These are phyloP conservation scores for Cryptosporidium sp. DNA, from an alignment of 169 alveolate genomes.

Conservation along the genomic window DNA sequence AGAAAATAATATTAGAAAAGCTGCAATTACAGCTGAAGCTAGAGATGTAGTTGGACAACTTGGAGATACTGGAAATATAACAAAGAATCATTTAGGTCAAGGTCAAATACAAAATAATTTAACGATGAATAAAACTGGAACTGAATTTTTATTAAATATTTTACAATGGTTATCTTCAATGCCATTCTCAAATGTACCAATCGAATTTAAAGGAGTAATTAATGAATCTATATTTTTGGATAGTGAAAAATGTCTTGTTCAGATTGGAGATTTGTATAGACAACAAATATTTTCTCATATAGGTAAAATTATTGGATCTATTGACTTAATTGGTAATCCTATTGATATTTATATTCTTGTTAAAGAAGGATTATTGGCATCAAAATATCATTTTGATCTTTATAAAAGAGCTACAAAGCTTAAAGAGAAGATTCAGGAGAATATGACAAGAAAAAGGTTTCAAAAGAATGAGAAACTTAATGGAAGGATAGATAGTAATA, in stretches of 20 bases:
- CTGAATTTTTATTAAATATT: conserved; percentile 32
- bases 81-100: not conserved
- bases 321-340: conserved; percentile 59
- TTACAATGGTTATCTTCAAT: conserved; percentile 43
- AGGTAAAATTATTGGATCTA: conserved; percentile 46
- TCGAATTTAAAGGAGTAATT: conserved; percentile 53
- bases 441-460: conserved; percentile 6
- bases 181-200: conserved; percentile 67
- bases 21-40: not conserved
- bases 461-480: not conserved
- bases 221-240: conserved; percentile 50
- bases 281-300: conserved; percentile 57
- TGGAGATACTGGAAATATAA: not conserved
- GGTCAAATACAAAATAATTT: conserved; percentile 46
- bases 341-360: conserved; percentile 49
- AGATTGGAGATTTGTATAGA: conserved; percentile 27
- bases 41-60: not conserved
- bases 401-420: conserved; percentile 40
- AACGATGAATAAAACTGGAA: conserved; percentile 36
- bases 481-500: not conserved
- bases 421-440: conserved; percentile 36
- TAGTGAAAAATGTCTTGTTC: conserved; percentile 40
- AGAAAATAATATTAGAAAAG: not conserved
- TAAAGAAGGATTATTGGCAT: conserved; percentile 55
- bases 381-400: conserved; percentile 43